Conservation (phyloP, 257 asterid species). For the Lavandula angustifolia region DNA sequence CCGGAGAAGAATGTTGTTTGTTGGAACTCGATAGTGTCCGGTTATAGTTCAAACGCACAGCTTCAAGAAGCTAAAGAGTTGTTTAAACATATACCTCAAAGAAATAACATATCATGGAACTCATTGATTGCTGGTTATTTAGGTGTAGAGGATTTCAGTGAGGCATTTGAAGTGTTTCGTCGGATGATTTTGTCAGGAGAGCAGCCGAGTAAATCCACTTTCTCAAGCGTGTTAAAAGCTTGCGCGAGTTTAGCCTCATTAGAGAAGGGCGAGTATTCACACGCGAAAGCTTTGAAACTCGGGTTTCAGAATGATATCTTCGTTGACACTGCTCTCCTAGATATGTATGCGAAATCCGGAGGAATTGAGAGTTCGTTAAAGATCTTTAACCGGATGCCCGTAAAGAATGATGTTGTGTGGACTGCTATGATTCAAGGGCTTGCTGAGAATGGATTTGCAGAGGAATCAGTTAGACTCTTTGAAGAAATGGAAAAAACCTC, state of each 20-base stretch:
- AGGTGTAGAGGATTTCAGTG: constrained; percentile 41
- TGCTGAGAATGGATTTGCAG: constrained; percentile 71
- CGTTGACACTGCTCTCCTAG: constrained; percentile 71
- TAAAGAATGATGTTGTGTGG: constrained; percentile 67
- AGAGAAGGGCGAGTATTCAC: constrained; percentile 62
- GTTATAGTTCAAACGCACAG: constrained; percentile 68
- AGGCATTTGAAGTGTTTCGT: constrained; percentile 53
- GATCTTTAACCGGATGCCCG: constrained; percentile 49
- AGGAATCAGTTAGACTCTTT: constrained; percentile 59
- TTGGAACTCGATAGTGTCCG: constrained; percentile 75
- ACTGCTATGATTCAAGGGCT: constrained; percentile 91
- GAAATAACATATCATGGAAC: constrained; percentile 71
- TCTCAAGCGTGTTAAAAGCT: constrained; percentile 66
- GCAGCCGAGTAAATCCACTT: constrained; percentile 65
- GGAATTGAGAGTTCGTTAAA: constrained; percentile 50
- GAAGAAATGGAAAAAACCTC: constrained; percentile 51
- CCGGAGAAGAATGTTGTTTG: constrained; percentile 58
- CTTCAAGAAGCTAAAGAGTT: constrained; percentile 55
- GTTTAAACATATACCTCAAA: constrained; percentile 55
- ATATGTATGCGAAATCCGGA: constrained; percentile 84
- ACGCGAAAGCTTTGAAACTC: constrained; percentile 57
- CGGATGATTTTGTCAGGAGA: constrained; percentile 64
- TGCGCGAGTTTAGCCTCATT: constrained; percentile 72
- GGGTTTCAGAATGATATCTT: constrained; percentile 60
- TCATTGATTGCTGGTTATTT: constrained; percentile 61